These are phyloP conservation scores for Penicillium riverlandense DNA, from an alignment of 495 filamentous ascomycete species.

Conservation along the genomic window DNA sequence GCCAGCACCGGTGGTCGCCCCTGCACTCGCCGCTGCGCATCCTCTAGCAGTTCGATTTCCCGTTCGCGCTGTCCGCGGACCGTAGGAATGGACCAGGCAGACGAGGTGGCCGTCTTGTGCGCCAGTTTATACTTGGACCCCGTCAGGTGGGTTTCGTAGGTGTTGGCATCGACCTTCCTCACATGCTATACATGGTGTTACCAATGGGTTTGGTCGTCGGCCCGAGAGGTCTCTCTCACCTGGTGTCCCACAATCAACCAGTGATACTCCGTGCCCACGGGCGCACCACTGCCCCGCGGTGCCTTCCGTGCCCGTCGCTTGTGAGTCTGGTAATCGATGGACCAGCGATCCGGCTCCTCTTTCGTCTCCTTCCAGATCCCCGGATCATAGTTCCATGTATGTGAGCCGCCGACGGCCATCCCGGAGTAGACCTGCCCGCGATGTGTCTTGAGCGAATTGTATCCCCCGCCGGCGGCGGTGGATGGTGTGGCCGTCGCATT, in stretches of 20 bases:
- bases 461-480: slow-evolving; percentile 6
- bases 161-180: slow-evolving; percentile 28
- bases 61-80: slow-evolving; percentile 28
- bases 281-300: slow-evolving; percentile 23
- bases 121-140: slow-evolving; percentile 33
- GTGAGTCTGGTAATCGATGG: slow-evolving; percentile 22
- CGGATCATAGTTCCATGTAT: slow-evolving; percentile 26
- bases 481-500: slow-evolving; percentile 2
- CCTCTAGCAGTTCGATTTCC: slow-evolving; percentile 25
- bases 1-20: slow-evolving; percentile 24
- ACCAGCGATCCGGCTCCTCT: slow-evolving; percentile 27
- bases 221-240: slow-evolving; percentile 7
- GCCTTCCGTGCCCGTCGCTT: slow-evolving; percentile 23
- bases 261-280: slow-evolving; percentile 30
- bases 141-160: slow-evolving; percentile 27
- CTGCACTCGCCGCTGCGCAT: slow-evolving; percentile 21
- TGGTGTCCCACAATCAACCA: slow-evolving; percentile 32
- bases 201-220: not conserved
- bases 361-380: slow-evolving; percentile 28
- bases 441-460: slow-evolving; percentile 23
- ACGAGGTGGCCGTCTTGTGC: slow-evolving; percentile 19
- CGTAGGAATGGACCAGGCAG: slow-evolving; percentile 27
- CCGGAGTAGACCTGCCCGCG: slow-evolving; percentile 24
- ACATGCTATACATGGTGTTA: slow-evolving; percentile 16
- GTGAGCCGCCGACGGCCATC: slow-evolving; percentile 26